These are phyloP conservation scores for Prunus davidiana DNA, from an alignment of 306 rosid genomes.

Conservation along the genomic window DNA sequence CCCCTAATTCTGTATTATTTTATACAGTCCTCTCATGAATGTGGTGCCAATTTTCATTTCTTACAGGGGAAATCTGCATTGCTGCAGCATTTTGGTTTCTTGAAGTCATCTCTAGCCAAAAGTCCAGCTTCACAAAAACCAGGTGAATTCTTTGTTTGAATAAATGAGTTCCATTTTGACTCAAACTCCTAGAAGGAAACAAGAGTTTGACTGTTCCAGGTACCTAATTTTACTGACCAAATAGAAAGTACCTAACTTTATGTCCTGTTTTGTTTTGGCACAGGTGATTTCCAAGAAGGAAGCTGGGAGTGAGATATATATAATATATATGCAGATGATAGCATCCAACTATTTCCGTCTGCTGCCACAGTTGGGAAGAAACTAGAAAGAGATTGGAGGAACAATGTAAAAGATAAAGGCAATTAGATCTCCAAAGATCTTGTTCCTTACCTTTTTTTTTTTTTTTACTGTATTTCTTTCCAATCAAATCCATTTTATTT, in stretches of 20 bases:
- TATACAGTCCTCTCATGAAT: background rate
- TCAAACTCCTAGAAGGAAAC: background rate
- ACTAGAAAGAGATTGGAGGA: conserved; percentile 22
- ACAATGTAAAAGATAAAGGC: conserved; percentile 30
- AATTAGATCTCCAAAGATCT: conserved; percentile 32
- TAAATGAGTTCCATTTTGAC: too few species aligned
- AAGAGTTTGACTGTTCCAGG: background rate
- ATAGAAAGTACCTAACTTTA: conserved; percentile 1
- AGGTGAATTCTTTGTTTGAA: conserved; percentile 36
- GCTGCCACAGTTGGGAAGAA: conserved; percentile 28
- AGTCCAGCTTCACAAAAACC: conserved; percentile 50
- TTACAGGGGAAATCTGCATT: conserved; percentile 52
- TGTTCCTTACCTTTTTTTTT: background rate
- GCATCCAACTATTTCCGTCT: conserved; percentile 3
- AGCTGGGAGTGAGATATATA: conserved; percentile 35
- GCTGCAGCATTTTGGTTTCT: conserved; percentile 49
- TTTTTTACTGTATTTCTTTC: background rate
- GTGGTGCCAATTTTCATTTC: conserved; percentile 5
- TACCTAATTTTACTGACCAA: background rate
- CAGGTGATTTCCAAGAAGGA: conserved; percentile 45
- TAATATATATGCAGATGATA: background rate
- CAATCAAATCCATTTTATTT: conserved; percentile 18
- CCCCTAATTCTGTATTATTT: background rate
- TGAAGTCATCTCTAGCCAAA: conserved; percentile 41
- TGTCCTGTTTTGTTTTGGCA: conserved; percentile 9